These are phyloP conservation scores for Phyllosticta citribraziliensis DNA, from an alignment of 2,329 filamentous ascomycete species.

Conservation along the genomic window DNA sequence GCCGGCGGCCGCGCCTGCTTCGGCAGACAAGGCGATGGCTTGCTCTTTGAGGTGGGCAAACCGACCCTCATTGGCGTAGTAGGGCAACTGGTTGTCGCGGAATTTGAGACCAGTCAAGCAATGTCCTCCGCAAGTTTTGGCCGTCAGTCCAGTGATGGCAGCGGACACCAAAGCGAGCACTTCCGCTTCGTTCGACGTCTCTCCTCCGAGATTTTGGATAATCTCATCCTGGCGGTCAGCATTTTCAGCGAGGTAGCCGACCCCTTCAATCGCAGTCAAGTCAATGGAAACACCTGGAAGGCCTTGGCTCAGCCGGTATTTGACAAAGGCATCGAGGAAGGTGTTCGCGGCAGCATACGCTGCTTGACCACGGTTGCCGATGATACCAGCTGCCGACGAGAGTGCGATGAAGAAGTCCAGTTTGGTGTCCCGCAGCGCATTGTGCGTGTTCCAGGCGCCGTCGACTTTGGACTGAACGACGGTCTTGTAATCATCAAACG, in stretches of 20 bases:
- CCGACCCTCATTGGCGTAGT: conserved; percentile 2
- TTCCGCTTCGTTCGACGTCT: conserved; percentile 5
- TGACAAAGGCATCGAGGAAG: conserved; percentile 22
- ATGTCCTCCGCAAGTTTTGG: neutral
- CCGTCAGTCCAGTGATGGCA: neutral
- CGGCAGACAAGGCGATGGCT: neutral
- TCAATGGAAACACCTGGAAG: conserved; percentile 11
- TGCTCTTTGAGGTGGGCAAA: neutral
- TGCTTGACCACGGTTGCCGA: conserved; percentile 19
- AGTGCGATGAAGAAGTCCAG: conserved; percentile 16
- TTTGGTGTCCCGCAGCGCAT: conserved; percentile 13
- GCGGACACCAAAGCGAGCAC: conserved; percentile 8
- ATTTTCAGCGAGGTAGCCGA: conserved; percentile 14
- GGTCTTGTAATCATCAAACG: conserved; percentile 13
- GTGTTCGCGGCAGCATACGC: conserved; percentile 22
- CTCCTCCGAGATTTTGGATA: conserved; percentile 7
- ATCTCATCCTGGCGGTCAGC: conserved; percentile 3
- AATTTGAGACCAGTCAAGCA: conserved; percentile 5
- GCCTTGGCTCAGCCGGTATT: conserved; percentile 14
- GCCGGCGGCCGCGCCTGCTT: neutral
- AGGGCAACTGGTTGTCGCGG: neutral
- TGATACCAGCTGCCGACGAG: conserved; percentile 14
- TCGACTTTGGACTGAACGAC: conserved; percentile 19
- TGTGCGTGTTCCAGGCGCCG: conserved; percentile 21
- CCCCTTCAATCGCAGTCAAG: conserved; percentile 19